phyloP scores from a whole-genome alignment of 2,329 filamentous ascomycete genomes.

The Orbilia oligospora region DNA sequence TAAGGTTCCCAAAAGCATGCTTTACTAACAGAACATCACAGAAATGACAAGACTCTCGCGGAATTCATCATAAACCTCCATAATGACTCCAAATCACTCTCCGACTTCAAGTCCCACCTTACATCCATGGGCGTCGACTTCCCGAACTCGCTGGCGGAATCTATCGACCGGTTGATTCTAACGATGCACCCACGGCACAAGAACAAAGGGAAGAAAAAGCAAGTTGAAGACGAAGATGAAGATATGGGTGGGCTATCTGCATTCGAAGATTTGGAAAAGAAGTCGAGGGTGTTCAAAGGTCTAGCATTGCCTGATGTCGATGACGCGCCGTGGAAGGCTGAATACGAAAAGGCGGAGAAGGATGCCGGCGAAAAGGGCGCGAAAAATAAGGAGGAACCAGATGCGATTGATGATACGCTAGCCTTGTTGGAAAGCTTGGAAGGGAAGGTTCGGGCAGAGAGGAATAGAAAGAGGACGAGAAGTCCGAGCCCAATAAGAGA shows the following conservation, averaged over 20 bases:
- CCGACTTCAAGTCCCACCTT: slow-evolving; percentile 82
- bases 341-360: slow-evolving; percentile 65
- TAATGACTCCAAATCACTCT: slow-evolving; percentile 77
- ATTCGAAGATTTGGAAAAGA: slow-evolving; percentile 75
- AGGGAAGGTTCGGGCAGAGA: slow-evolving; percentile 72
- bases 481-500: slow-evolving; percentile 69
- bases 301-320: slow-evolving; percentile 87
- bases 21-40: slow-evolving; percentile 20
- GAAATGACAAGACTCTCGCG: slow-evolving; percentile 89
- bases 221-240: slow-evolving; percentile 63
- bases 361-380: slow-evolving; percentile 65
- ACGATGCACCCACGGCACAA: slow-evolving; percentile 95
- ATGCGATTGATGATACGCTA: slow-evolving; percentile 91
- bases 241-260: slow-evolving; percentile 66
- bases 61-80: slow-evolving; percentile 97
- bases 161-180: slow-evolving; percentile 87
- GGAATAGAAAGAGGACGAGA: slow-evolving; percentile 68
- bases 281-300: slow-evolving; percentile 90
- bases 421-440: slow-evolving; percentile 90
- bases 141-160: slow-evolving; percentile 87
- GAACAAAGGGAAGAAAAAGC: slow-evolving; percentile 67
- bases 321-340: slow-evolving; percentile 71
- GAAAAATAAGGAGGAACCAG: slow-evolving; percentile 69
- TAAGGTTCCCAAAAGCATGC: neutral
- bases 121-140: slow-evolving; percentile 85